Conservation (phyloP, 768 basidiomycete species). For the Boletus huronensis region DNA sequence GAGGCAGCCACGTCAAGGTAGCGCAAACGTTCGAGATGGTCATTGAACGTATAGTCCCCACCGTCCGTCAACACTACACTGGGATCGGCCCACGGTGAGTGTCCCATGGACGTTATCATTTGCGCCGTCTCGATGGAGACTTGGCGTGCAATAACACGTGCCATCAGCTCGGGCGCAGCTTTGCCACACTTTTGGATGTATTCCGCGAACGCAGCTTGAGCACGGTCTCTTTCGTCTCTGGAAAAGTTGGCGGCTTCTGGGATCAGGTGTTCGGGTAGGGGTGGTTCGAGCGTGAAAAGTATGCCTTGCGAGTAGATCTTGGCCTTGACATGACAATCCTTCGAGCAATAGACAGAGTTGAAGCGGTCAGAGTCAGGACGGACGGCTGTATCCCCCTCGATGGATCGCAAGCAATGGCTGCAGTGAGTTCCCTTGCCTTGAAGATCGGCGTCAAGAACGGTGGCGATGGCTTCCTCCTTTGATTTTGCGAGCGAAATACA, state of each 20-base stretch:
- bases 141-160: constrained; percentile 71
- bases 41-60: constrained; percentile 60
- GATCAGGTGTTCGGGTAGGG: constrained; percentile 47
- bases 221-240: constrained; percentile 47
- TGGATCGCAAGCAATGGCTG: constrained; percentile 63
- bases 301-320: constrained; percentile 62
- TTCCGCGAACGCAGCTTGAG: constrained; percentile 57
- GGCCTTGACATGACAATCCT: constrained; percentile 54
- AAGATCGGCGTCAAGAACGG: constrained; percentile 69
- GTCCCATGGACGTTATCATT: constrained; percentile 35
- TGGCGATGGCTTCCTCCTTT: constrained; percentile 72
- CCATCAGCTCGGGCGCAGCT: constrained; percentile 54
- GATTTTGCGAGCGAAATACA: constrained; percentile 3
- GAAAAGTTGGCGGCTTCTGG: constrained; percentile 31
- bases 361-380: constrained; percentile 50
- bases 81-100: constrained; percentile 6
- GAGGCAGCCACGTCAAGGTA: constrained; percentile 54
- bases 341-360: constrained; percentile 67
- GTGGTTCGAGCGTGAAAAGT: constrained; percentile 65
- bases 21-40: constrained; percentile 74
- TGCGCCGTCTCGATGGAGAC: constrained; percentile 63
- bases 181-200: constrained; percentile 49
- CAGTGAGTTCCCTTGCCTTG: constrained; percentile 67
- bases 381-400: constrained; percentile 46
- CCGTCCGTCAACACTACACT: constrained; percentile 36